phyloP scores from a whole-genome alignment of 1,284 basidiomycete species.

The Leccinum proliferum region DNA sequence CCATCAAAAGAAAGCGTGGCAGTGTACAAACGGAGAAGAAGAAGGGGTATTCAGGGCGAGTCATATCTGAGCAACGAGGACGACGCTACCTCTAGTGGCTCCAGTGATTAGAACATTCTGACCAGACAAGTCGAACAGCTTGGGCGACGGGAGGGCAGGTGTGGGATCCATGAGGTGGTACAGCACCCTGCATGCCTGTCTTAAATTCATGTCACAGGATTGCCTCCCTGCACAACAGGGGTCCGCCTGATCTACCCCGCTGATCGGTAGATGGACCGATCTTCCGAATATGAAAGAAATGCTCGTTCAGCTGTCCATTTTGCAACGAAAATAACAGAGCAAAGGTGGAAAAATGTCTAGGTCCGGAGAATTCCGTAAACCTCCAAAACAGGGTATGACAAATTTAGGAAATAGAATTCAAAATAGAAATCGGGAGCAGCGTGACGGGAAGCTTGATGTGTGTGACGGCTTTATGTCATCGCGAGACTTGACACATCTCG shows the following conservation, averaged over 20 bases:
- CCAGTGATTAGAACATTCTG: conserved; percentile 69
- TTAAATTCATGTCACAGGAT: conserved; percentile 20
- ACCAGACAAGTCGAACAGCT: conserved; percentile 56
- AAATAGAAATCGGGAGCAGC: conserved; percentile 21
- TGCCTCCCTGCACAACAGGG: conserved; percentile 2
- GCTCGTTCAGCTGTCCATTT: conserved; percentile 1
- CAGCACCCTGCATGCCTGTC: conserved; percentile 9
- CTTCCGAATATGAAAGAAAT: conserved; percentile 17
- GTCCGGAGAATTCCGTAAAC: conserved; percentile 13
- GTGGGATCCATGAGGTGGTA: conserved; percentile 36
- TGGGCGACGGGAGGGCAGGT: conserved; percentile 39
- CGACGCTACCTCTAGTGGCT: conserved; percentile 52
- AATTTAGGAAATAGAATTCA: conserved; percentile 22
- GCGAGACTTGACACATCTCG: conserved; percentile 20
- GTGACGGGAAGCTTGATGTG: conserved; percentile 18
- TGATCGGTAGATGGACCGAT: conserved; percentile 29
- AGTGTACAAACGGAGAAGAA: conserved; percentile 16
- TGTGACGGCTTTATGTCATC: conserved; percentile 30
- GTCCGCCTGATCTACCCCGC: conserved; percentile 20
- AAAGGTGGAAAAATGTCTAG: conserved; percentile 11
- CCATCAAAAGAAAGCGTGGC: conserved; percentile 9
- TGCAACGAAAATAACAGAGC: conserved; percentile 8
- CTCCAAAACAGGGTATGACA: conserved; percentile 25
- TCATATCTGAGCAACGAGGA: conserved; percentile 21
- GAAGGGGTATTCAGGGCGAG: background rate